Evolutionary conservation across 1,284 basidiomycete species (phyloP).

Genomic region (Hypsizygus ulmarius): DNA sequence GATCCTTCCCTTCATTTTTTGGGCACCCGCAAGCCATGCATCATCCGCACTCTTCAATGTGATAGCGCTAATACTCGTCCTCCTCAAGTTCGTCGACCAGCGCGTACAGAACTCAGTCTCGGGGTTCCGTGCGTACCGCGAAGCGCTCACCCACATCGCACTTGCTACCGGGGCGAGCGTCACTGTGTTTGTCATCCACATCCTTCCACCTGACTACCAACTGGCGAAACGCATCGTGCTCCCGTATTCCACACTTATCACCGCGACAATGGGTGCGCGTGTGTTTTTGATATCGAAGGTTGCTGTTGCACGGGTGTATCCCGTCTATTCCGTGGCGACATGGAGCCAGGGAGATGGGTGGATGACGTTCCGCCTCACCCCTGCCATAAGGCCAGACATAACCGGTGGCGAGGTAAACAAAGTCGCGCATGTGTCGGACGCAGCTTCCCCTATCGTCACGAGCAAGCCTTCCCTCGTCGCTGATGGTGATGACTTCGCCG

Average conservation of each 20-base stretch:
- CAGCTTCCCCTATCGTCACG: background rate
- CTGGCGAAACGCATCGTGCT: conserved; percentile 7
- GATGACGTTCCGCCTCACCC: background rate
- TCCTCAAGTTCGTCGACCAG: conserved; percentile 9
- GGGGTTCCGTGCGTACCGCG: background rate
- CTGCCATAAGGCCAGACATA: background rate
- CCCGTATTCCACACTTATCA: conserved; percentile 12
- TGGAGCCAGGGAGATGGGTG: background rate
- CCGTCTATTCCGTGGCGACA: background rate
- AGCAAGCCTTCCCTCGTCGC: no score
- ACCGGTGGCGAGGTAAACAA: background rate
- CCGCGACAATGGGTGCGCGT: conserved; percentile 14
- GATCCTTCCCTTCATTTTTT: conserved; percentile 6
- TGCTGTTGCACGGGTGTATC: background rate
- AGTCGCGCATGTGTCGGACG: background rate
- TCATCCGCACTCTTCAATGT: conserved; percentile 12
- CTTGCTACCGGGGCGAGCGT: conserved; percentile 10
- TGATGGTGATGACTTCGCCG: no score
- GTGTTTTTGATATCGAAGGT: conserved; percentile 12
- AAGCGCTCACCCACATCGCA: conserved; percentile 9
- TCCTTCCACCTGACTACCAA: conserved; percentile 6
- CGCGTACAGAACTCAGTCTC: conserved; percentile 2
- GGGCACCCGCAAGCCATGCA: conserved; percentile 9
- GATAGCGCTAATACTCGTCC: conserved; percentile 8
- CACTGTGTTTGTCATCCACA: conserved; percentile 6